A percentile compares a stretch with the other conserved stretches of the same genome.
Conservation (phyloP, 2,329 filamentous ascomycete species). For the Cladosporium sp. region DNA sequence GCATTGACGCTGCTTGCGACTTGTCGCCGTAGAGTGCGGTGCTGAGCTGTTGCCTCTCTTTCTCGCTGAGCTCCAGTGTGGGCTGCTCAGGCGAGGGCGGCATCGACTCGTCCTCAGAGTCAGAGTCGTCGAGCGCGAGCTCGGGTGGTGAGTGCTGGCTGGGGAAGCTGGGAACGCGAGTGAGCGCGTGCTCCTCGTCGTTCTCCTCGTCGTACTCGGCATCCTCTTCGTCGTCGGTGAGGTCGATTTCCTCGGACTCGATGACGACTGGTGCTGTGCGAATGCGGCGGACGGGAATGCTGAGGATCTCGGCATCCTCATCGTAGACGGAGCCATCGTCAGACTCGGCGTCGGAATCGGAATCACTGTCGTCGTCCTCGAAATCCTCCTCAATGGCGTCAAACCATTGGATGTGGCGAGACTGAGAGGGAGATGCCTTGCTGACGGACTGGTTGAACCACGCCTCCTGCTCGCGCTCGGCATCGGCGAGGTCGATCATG, state of each 20-base stretch:
- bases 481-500: conserved; percentile 86
- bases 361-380: conserved; percentile 53
- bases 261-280: conserved; percentile 36
- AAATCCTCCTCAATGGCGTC: conserved; percentile 71
- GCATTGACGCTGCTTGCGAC: conserved; percentile 16
- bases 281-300: conserved; percentile 34
- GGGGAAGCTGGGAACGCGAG: conserved; percentile 36
- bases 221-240: conserved; percentile 35
- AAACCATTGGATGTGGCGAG: conserved; percentile 78
- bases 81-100: conserved; percentile 41
- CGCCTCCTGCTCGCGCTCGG: conserved; percentile 89
- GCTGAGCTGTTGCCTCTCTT: conserved; percentile 39
- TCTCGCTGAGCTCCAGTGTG: conserved; percentile 41
- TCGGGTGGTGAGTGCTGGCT: conserved; percentile 40
- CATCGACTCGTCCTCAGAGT: conserved; percentile 43
- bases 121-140: conserved; percentile 39
- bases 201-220: conserved; percentile 40
- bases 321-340: conserved; percentile 52
- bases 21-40: conserved; percentile 39
- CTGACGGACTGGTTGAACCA: conserved; percentile 97
- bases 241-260: conserved; percentile 37
- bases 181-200: conserved; percentile 41
- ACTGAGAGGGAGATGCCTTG: conserved; percentile 59
- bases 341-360: conserved; percentile 35
- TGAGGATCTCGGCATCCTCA: conserved; percentile 43